Base-by-base conservation (phyloP, 2,329 filamentous ascomycete genomes). In the Exutisphaerella laricina region DNA sequence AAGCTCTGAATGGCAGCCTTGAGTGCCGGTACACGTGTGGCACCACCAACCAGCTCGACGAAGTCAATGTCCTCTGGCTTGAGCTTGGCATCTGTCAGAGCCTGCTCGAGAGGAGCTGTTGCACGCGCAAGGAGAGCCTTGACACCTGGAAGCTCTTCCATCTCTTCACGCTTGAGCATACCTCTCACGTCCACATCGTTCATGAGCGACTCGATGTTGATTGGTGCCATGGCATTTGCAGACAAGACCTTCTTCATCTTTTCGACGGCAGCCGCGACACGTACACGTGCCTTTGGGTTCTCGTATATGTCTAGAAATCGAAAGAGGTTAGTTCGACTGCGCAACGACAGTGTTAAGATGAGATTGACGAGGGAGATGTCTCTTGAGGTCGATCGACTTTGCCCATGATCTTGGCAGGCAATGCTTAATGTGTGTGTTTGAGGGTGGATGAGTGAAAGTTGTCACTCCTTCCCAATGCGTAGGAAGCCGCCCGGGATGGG, bases 191-290 rank as follows among this genome's bases (percentile, higher is more conserved):
- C 92, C 49, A 95, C 74, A 66, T 98, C 92, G 69, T 97, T 94
- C 89, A 98, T 97, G 57, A 98, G 75, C 25, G 89, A 96, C 74
- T 98, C 92, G 61, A 98, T 94, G 76, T 89, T 97, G 67, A 98
- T 70, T 37, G 90, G 88, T 13, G 90, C 88, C 63, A 85, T 79
- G 57, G 89, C 85, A 73, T 97, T 97, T 65, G 92, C 92, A 25
- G 90, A 97, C 43, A 98, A 75, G 43, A 97, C 83, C 81, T 97
- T 97, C 83, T 98, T 98, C 65, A 94, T 73, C 78, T 95, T 96
- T 78, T 98, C 92, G 42, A 89, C 88, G 44, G 86, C 88, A 49
- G 88, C 82, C 30, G 85, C 78, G 58, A 94, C 86, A 66, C 92
- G 88, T 56, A 89, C 81, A 67, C 84, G 79, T 46, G 90, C 92